Evolutionary conservation across 257 asterid genomes (phyloP), one percentile per base, ranked within the genome.

Genomic region (Nicotiana attenuata): DNA sequence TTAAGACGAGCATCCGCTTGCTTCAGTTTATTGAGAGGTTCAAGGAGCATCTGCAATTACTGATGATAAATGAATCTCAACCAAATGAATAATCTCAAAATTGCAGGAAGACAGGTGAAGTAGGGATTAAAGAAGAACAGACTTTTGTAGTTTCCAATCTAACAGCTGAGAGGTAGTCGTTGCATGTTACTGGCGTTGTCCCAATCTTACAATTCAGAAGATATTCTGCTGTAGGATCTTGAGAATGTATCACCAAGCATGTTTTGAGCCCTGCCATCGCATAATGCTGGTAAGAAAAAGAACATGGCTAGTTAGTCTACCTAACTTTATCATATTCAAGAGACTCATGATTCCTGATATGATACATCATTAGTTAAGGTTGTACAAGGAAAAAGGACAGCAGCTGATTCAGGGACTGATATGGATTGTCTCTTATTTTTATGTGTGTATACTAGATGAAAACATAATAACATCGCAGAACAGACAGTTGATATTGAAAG

Each of bases 131-230:
- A 75, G 73, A 55, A 6, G 57, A 78, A 87, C 87, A 19, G 68
- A 92, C 99, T 91, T 92, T 94, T 65, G 97, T 94, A 83, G 99
- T 94, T 88, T 96, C 92, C 85, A 94, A 91, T 81, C 97, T 92
- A 78, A 96, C 89, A 63, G 90, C 99, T 41, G 95, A 92, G 17
- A 96, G 92, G 84, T 94, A 89, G 84, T 85, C 66, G 61, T 65
- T 85, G 92, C 96, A 92, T 65, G 77, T 81, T 65, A 87, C 65
- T 33, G 93, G 95, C 14, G 93, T 88, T 38, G 95, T 81, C 85
- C 97, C 98, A 65, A 96, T 96, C 90, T 92, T 96, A 84, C 93
- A 88, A 81, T 91, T 87, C 60, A 96, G 94, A 80, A 94, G 91
- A 88, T 86, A 89, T 26, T 94, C 98, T 56, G 95, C 91, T 7